A percentile compares a stretch with the other conserved stretches of the same genome.
These are phyloP conservation scores for Schwanniomyces vanrijiae DNA, from an alignment of 805 yeast genomes.

Conservation along the genomic window DNA sequence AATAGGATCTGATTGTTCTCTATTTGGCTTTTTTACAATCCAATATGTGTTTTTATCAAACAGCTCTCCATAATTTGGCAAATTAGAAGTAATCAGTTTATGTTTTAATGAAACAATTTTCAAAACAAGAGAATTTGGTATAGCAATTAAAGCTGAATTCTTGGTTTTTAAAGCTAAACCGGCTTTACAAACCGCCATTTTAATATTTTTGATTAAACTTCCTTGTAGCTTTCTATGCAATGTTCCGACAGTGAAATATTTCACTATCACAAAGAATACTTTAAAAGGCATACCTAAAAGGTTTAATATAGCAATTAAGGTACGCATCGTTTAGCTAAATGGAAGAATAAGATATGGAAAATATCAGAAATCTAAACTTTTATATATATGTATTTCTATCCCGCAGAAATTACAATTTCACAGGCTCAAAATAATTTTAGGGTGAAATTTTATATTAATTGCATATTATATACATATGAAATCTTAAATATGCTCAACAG, in stretches of 20 bases:
- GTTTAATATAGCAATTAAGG: background rate
- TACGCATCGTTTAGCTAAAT: background rate
- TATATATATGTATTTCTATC: background rate
- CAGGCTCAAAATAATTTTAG: background rate
- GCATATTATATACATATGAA: background rate
- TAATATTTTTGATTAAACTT: background rate
- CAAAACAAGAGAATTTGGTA: background rate
- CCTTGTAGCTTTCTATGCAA: background rate
- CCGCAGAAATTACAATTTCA: background rate
- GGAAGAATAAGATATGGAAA: too few relatives aligned
- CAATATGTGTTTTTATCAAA: conserved; percentile 16
- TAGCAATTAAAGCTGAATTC: background rate
- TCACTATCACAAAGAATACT: conserved; percentile 7
- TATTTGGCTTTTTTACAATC: conserved; percentile 29
- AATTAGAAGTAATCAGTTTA: background rate
- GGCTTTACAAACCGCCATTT: background rate
- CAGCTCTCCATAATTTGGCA: background rate
- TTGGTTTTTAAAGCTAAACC: background rate
- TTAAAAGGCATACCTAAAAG: conserved; percentile 13
- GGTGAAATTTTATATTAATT: background rate
- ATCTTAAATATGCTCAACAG: background rate
- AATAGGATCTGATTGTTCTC: conserved; percentile 26
- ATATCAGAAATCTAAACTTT: too few relatives aligned
- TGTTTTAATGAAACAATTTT: background rate
- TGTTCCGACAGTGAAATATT: conserved; percentile 1